Conservation (phyloP, 2,329 filamentous ascomycete genomes). For the Aureobasidium sp. region DNA sequence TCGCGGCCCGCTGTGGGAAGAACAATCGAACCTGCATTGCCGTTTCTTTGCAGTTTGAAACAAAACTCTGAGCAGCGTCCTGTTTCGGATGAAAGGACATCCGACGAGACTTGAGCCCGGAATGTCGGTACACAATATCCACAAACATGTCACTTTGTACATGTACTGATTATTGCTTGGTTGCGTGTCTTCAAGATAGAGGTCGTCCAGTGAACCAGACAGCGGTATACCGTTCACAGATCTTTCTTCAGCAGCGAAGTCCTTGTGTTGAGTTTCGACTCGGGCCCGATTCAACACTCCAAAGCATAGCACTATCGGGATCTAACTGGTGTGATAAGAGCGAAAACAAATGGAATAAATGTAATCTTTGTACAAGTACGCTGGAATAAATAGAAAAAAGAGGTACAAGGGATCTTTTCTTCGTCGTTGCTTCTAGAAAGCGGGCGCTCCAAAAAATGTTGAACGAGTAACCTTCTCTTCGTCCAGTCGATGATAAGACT, state of each 20-base stretch:
- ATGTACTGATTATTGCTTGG: not conserved
- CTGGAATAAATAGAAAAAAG: constrained; percentile 6
- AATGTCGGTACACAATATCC: not conserved
- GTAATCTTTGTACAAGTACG: constrained; percentile 9
- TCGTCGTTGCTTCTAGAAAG: constrained; percentile 3
- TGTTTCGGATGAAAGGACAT: not conserved
- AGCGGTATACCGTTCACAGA: too few relatives aligned
- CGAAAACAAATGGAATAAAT: not conserved
- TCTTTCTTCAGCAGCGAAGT: too few relatives aligned
- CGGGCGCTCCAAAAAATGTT: constrained; percentile 1
- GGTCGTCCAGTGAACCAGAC: not conserved
- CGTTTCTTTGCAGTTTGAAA: not conserved
- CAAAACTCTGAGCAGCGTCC: too few relatives aligned
- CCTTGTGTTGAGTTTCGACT: too few relatives aligned
- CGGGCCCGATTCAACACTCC: too few relatives aligned
- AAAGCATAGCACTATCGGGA: too few relatives aligned
- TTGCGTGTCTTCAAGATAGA: not conserved
- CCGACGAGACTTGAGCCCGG: not conserved
- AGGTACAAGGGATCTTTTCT: constrained; percentile 11
- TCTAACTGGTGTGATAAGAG: not conserved
- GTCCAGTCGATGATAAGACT: not conserved
- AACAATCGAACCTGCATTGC: not conserved
- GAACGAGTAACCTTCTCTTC: constrained; percentile 9
- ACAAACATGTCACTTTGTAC: not conserved
- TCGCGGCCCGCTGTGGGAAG: not conserved